phyloP scores from a whole-genome alignment of 148 eudicot species.

The Fagopyrum homotropicum region DNA sequence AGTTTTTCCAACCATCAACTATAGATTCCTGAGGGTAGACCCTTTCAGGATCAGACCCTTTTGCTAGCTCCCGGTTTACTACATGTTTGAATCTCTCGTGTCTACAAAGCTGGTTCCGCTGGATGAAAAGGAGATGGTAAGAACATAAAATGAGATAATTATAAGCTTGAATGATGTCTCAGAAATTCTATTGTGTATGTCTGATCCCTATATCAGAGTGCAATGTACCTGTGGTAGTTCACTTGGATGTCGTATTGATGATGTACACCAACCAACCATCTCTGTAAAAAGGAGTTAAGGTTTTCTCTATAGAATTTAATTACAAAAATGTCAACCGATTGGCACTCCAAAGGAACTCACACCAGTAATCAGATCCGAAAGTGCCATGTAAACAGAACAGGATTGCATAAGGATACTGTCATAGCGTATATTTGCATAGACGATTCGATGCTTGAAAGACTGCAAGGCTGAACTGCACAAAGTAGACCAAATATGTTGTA shows the following conservation, averaged over 20 bases:
- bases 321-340: not conserved
- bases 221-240: slow-evolving; percentile 71
- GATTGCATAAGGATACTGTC: slow-evolving; percentile 66
- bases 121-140: slow-evolving; percentile 11
- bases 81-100: slow-evolving; percentile 62
- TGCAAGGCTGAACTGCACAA: slow-evolving; percentile 68
- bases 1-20: slow-evolving; percentile 21
- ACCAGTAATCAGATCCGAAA: not conserved
- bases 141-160: not conserved
- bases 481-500: not conserved
- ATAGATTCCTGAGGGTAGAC: slow-evolving; percentile 24
- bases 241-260: slow-evolving; percentile 53
- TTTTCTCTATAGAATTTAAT: slow-evolving; percentile 6
- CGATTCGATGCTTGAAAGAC: slow-evolving; percentile 71
- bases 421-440: slow-evolving; percentile 69
- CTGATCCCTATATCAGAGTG: not conserved
- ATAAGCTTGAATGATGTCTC: not conserved
- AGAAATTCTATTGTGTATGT: not conserved
- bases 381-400: not conserved
- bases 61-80: slow-evolving; percentile 39
- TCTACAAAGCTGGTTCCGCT: slow-evolving; percentile 38
- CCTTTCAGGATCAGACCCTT: slow-evolving; percentile 17
- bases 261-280: slow-evolving; percentile 92
- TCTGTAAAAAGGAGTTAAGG: slow-evolving; percentile 45
- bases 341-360: not conserved